Evolutionary conservation across 805 yeast species (phyloP).

Genomic region (Yamadazyma nakazawae): DNA sequence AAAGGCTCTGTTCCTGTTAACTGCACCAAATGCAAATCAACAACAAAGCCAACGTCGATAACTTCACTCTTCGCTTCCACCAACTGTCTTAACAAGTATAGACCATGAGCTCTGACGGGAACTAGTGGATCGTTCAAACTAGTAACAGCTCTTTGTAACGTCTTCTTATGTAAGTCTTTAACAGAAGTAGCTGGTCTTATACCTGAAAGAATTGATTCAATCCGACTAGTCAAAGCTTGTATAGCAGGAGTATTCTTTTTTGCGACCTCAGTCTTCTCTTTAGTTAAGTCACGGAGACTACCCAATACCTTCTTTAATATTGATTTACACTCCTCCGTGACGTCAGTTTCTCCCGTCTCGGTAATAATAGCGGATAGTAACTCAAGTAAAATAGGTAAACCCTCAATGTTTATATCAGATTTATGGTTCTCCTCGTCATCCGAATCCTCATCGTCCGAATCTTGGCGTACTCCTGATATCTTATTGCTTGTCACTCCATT

Average conservation of each 20-base stretch:
- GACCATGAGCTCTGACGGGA: constrained; percentile 86
- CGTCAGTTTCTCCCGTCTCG: constrained; percentile 21
- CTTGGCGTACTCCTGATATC: constrained; percentile 20
- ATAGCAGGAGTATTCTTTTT: constrained; percentile 15
- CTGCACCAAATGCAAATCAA: constrained; percentile 60
- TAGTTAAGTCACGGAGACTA: constrained; percentile 24
- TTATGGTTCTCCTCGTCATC: constrained; percentile 27
- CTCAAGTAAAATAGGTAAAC: constrained; percentile 31
- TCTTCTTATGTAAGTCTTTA: constrained; percentile 33
- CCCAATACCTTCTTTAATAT: constrained; percentile 19
- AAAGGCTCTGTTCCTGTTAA: constrained; percentile 81
- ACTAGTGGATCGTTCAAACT: constrained; percentile 73
- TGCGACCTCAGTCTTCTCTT: constrained; percentile 7
- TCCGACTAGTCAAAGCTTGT: constrained; percentile 27
- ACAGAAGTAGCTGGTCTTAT: constrained; percentile 19
- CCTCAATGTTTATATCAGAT: constrained; percentile 11
- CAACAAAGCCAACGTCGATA: constrained; percentile 49
- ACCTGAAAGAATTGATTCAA: constrained; percentile 26
- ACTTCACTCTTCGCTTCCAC: constrained; percentile 49
- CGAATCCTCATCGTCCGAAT: constrained; percentile 21
- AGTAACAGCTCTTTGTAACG: constrained; percentile 57
- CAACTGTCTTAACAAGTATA: constrained; percentile 58
- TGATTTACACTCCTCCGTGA: constrained; percentile 26
- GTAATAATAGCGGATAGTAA: constrained; percentile 35
- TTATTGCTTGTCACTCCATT: background rate